These are phyloP conservation scores for Gyrodon lividus DNA, from an alignment of 768 basidiomycete genomes.

Conservation along the genomic window DNA sequence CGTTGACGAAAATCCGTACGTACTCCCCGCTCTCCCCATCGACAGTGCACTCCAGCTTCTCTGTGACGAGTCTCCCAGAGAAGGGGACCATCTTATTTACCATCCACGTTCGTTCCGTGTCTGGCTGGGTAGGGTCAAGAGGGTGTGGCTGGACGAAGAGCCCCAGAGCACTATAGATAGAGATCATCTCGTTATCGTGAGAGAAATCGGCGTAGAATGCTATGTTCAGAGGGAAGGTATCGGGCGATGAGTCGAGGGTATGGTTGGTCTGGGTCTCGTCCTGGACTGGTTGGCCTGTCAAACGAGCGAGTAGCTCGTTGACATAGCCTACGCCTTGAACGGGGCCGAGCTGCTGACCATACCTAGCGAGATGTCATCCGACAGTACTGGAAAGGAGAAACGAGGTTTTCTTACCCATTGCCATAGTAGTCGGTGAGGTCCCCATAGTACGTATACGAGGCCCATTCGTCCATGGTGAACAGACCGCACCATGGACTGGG, in stretches of 20 bases:
- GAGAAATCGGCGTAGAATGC: slow-evolving; percentile 75
- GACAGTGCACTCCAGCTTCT: slow-evolving; percentile 49
- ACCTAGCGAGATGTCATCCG: slow-evolving; percentile 34
- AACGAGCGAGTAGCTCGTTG: slow-evolving; percentile 78
- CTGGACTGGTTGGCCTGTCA: slow-evolving; percentile 56
- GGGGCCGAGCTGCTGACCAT: slow-evolving; percentile 61
- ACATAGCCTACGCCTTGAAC: slow-evolving; percentile 81
- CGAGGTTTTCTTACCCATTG: slow-evolving; percentile 46
- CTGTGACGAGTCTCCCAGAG: slow-evolving; percentile 63
- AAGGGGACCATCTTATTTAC: slow-evolving; percentile 65
- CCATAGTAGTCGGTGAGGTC: slow-evolving; percentile 77
- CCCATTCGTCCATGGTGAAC: slow-evolving; percentile 60
- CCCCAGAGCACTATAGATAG: slow-evolving; percentile 62
- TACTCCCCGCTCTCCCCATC: slow-evolving; percentile 34
- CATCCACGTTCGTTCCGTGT: slow-evolving; percentile 44
- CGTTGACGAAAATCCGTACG: slow-evolving; percentile 71
- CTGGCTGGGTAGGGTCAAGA: slow-evolving; percentile 12
- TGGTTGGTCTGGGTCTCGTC: slow-evolving; percentile 72
- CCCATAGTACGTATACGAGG: slow-evolving; percentile 57
- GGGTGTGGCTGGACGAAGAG: slow-evolving; percentile 38
- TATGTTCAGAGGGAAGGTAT: slow-evolving; percentile 68
- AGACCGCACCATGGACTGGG: slow-evolving; percentile 64
- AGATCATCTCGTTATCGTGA: slow-evolving; percentile 79
- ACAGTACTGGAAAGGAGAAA: not conserved
- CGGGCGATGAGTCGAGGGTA: slow-evolving; percentile 61